Conservation (phyloP, 495 filamentous ascomycete genomes). For the Gamarada debralockiae region DNA sequence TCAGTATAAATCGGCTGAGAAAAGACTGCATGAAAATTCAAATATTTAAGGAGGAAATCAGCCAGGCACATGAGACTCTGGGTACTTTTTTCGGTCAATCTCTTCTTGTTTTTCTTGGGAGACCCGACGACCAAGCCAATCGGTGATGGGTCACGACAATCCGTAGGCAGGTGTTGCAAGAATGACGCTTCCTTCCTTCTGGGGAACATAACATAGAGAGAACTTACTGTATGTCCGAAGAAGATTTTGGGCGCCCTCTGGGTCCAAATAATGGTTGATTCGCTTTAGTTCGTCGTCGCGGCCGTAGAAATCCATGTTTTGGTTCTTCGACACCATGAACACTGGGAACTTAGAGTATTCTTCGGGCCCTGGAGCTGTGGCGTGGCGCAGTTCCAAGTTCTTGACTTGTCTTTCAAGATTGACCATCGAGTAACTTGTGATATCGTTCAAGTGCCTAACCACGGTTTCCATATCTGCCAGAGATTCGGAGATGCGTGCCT, state of each 20-base stretch:
- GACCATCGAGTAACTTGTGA: slow-evolving; percentile 10
- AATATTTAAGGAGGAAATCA: too few species aligned
- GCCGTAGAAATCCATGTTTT: slow-evolving; percentile 15
- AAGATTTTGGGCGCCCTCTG: background rate
- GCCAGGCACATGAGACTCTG: too few species aligned
- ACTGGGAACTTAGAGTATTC: slow-evolving; percentile 9
- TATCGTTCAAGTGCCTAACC: slow-evolving; percentile 15
- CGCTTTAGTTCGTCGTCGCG: slow-evolving; percentile 12
- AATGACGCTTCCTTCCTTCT: too few species aligned
- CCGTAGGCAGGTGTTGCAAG: too few species aligned
- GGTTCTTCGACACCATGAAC: slow-evolving; percentile 7
- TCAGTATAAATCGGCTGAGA: too few species aligned
- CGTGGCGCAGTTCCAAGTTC: slow-evolving; percentile 10
- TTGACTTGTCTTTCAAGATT: slow-evolving; percentile 11
- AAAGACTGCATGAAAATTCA: too few species aligned
- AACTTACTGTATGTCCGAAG: slow-evolving; percentile 14
- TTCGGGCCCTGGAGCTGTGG: background rate
- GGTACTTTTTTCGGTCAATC: too few species aligned
- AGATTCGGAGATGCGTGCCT: slow-evolving; percentile 1
- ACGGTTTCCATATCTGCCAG: slow-evolving; percentile 7
- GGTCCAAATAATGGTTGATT: slow-evolving; percentile 5
- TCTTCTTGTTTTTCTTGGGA: too few species aligned
- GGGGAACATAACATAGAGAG: too few species aligned
- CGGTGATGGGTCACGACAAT: too few species aligned
- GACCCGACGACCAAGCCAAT: too few species aligned